Base-by-base conservation (phyloP, 148 eudicot species). In the Rhododendron ferrugineum region DNA sequence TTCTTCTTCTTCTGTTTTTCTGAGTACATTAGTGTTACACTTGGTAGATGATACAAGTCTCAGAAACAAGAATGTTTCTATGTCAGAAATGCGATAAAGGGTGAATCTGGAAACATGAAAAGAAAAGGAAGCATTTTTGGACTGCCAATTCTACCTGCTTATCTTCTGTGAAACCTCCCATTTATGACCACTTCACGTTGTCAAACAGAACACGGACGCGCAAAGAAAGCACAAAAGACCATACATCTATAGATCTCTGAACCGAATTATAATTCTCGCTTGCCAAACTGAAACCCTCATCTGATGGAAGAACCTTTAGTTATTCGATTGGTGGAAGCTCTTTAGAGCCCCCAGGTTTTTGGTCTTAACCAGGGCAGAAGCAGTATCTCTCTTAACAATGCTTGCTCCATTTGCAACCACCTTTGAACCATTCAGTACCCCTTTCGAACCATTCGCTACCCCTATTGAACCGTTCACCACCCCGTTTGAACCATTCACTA, bases 201-300 rank as follows among this genome's bases (percentile, higher is more conserved):
- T 97, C 98, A 80, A 97, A 86, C 54, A 95, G 89, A 84, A 97
- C 90, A 85, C 99, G 98, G n/a, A 95, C 90, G 62, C 95, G 99
- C 11, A 97, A 91, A 81, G 96, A 89, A 73, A 97, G 91, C 86
- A 97, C 96, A 82, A 94, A 95, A 58, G 98, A 92, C 99, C 99
- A 97, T 23, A 97, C 96, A 86, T 97, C 99, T 78, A 93, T 86
- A 79, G 89, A 89, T 87, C 99, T 93, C 82, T 95, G 98, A 74
- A 88, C 83, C 16, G 92, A 89, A 86, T 90, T 97, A 87, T 95
- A 97, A 85, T 92, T 97, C 62, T 97, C 98, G 77, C 90, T 94
- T 15, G 99, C 98, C 99, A 98, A 97, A 87, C 98, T 94, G 86
- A 97, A 97, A 28, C 93, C 91, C 87, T 93, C 96, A 89, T 97